A percentile compares a stretch with the other conserved stretches of the same genome.
Evolutionary conservation across 2,329 filamentous ascomycete genomes (phyloP).

Genomic region (Didymosphaeria variabile): DNA sequence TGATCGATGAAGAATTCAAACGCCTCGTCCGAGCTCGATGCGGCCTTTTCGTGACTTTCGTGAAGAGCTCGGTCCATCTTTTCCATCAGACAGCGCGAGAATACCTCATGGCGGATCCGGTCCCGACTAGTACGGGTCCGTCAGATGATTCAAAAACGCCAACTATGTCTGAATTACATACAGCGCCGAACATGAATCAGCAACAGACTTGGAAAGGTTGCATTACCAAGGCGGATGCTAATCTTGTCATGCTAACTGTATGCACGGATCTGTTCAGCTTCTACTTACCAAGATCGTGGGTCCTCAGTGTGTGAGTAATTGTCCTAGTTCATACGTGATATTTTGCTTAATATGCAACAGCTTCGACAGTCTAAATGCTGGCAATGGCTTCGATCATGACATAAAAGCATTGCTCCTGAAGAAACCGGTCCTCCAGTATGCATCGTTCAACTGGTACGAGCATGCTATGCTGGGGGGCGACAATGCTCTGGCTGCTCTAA

Average conservation of each 20-base stretch:
- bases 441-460: constrained; percentile 13
- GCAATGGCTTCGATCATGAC: background rate
- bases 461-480: constrained; percentile 1
- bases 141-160: background rate
- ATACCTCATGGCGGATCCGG: background rate
- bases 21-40: constrained; percentile 6
- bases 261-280: constrained; percentile 4
- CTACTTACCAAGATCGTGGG: background rate
- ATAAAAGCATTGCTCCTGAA: background rate
- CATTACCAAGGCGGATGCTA: constrained; percentile 10
- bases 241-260: background rate
- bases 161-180: background rate
- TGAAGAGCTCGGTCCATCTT: constrained; percentile 9
- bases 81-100: constrained; percentile 15
- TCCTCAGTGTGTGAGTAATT: background rate
- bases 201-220: constrained; percentile 6
- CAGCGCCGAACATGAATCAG: background rate
- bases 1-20: constrained; percentile 11
- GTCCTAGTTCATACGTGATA: background rate
- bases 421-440: constrained; percentile 2
- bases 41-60: constrained; percentile 9
- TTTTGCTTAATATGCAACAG: background rate
- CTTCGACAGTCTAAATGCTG: constrained; percentile 3
- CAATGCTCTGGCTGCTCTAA: background rate
- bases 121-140: background rate